Percentiles rank a stretch among this genome's conserved stretches.
Conservation (phyloP, 2,329 filamentous ascomycete species). For the Dichotomopilus funicola region DNA sequence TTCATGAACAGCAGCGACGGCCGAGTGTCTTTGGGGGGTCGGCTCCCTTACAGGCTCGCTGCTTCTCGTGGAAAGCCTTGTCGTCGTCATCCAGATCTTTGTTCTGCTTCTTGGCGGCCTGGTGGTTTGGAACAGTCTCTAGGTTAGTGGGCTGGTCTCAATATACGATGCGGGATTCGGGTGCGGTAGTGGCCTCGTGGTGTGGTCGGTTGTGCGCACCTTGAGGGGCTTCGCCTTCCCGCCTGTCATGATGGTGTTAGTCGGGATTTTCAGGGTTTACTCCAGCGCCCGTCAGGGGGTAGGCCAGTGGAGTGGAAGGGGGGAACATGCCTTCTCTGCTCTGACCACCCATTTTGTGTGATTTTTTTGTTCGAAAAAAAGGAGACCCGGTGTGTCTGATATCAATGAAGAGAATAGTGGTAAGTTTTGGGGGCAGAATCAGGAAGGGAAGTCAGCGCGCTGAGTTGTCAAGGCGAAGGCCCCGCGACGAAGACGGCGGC, state of each 20-base stretch:
- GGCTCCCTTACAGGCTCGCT: conserved; percentile 62
- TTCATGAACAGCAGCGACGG: background rate
- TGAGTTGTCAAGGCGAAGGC: conserved; percentile 19
- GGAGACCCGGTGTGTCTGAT: conserved; percentile 2
- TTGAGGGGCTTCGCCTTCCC: conserved; percentile 83
- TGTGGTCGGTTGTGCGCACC: conserved; percentile 27
- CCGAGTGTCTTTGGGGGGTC: background rate
- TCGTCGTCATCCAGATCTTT: conserved; percentile 87
- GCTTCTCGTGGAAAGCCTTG: conserved; percentile 73
- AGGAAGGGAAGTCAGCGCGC: conserved; percentile 17
- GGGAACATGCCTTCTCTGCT: conserved; percentile 55
- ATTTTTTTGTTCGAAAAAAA: no score
- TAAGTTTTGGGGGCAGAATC: conserved; percentile 16
- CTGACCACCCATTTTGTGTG: conserved; percentile 55
- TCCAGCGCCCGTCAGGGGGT: background rate
- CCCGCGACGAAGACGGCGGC: background rate
- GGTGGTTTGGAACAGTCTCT: background rate
- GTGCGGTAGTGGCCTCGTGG: background rate
- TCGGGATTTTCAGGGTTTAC: background rate
- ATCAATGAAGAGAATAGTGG: background rate
- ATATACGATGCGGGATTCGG: background rate
- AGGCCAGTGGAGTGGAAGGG: background rate
- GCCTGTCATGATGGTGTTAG: conserved; percentile 41
- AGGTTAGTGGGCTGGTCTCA: background rate
- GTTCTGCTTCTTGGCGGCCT: conserved; percentile 71